Evolutionary conservation across 148 eudicot species (phyloP).

Genomic region (Drosera capensis): DNA sequence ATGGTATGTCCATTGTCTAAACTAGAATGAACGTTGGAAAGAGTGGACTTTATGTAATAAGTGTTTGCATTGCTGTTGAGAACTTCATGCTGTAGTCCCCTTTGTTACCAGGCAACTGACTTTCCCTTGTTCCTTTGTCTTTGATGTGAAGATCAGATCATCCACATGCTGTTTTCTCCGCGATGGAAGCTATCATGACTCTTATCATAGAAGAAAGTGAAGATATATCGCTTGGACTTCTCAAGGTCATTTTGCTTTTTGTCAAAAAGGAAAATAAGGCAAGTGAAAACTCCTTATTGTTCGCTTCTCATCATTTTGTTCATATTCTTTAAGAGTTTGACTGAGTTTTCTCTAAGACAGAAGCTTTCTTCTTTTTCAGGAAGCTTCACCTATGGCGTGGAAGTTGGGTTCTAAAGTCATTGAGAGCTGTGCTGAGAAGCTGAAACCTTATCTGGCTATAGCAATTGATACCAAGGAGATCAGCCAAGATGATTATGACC

Average conservation of each 20-base stretch:
- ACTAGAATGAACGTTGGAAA: too few species aligned
- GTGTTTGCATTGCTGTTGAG: too few species aligned
- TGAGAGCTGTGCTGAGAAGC: slow-evolving; percentile 7
- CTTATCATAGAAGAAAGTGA: slow-evolving; percentile 63
- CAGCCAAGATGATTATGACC: slow-evolving; percentile 39
- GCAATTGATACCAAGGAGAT: slow-evolving; percentile 20
- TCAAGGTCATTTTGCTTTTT: slow-evolving; percentile 45
- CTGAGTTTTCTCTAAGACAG: not conserved
- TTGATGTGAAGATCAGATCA: slow-evolving; percentile 38
- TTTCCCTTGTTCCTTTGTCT: slow-evolving; percentile 2
- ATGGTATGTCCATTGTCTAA: too few species aligned
- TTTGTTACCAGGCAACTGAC: not conserved
- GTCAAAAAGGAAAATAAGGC: slow-evolving; percentile 63
- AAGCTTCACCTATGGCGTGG: slow-evolving; percentile 11
- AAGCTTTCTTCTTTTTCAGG: not conserved
- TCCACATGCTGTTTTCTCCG: slow-evolving; percentile 28
- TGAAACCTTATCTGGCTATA: slow-evolving; percentile 25
- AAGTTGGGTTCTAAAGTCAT: slow-evolving; percentile 9
- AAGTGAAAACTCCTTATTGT: slow-evolving; percentile 1
- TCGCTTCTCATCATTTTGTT: not conserved
- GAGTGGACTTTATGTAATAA: too few species aligned
- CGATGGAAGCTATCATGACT: slow-evolving; percentile 71
- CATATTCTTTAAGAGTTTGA: not conserved
- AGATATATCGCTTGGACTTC: slow-evolving; percentile 36
- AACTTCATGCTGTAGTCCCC: too few species aligned